Base-by-base conservation (phyloP, 768 basidiomycete species). In the Phylloporus sp. region DNA sequence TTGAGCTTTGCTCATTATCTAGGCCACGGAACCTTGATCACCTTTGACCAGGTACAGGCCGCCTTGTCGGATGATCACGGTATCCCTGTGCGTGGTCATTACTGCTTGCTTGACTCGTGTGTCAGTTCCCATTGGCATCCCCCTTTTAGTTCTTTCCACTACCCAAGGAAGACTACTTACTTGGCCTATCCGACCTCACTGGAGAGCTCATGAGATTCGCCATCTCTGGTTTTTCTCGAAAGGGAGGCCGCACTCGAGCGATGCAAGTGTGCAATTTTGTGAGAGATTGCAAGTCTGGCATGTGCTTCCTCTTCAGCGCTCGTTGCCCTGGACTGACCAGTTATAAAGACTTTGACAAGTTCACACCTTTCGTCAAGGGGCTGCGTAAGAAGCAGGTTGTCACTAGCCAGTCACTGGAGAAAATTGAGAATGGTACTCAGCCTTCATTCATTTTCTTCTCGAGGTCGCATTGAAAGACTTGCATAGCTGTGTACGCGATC, bases 121-220 rank as follows among this genome's bases (percentile, higher is more conserved):
- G 26, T 32, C 32, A 42, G 13, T 43, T 13, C 49, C 53, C 38
- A 48, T 44, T 42, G 17, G 46, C 26, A 27, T 1, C n/a, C 46
- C 46, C 37, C 35, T 26, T 31, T 36, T 63, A 95, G 93, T 86
- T 78, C 53, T 86, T 93, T 56, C 79, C 82, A 4, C 62, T 94
- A 26, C 76, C 90, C 9, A 62, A 80, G 27, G 81, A 86, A 32
- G 94, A 98, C 61, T 98, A 96, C 61, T 71, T 97, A 13, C 79
- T 97, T 3, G 96, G 96, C 6, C 69, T 98, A 23, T 89, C 90
- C 7, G 96, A 99, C 67, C 75, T 99, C 18, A 96, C 92, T 0
- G 96, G 96, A 35, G 96, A 99, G 68, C 79, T 98, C 21, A 97
- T 98, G 96, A 79, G 95, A 27, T 86, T 85, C 53, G 92, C 91